Percentiles rank a stretch among this genome's conserved stretches.
Conservation (phyloP, 129 eudicot species). For the Dittrichia graveolens region DNA sequence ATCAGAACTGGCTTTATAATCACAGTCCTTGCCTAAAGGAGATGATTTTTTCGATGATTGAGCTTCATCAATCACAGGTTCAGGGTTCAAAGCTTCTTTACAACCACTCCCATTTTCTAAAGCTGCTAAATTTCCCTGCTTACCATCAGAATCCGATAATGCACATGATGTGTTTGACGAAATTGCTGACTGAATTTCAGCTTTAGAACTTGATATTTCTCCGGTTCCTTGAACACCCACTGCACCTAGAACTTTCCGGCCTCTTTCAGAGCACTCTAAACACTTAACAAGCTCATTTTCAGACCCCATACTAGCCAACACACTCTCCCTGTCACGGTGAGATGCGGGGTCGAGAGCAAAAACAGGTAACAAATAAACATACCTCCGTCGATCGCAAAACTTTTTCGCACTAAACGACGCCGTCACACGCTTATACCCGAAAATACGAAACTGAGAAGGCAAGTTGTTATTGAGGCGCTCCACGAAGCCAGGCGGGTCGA, state of each 20-base stretch:
- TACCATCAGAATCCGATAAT: not conserved
- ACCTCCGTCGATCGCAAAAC: conserved; percentile 84
- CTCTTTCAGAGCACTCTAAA: conserved; percentile 82
- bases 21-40: not conserved
- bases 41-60: conserved; percentile 3
- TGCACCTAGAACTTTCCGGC: conserved; percentile 42
- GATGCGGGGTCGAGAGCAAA: conserved; percentile 64
- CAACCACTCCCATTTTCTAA: conserved; percentile 9
- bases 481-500: conserved; percentile 80
- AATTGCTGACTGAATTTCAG: conserved; percentile 39
- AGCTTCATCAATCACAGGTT: conserved; percentile 14
- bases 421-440: conserved; percentile 80
- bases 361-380: conserved; percentile 88
- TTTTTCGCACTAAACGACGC: conserved; percentile 72
- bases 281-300: conserved; percentile 78
- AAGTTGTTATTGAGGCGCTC: conserved; percentile 60
- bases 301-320: conserved; percentile 76
- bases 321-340: conserved; percentile 83
- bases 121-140: not conserved
- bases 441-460: conserved; percentile 60
- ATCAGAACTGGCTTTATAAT: not conserved
- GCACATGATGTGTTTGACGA: conserved; percentile 44
- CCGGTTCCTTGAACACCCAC: not conserved
- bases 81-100: not conserved
- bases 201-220: not conserved